Evolutionary conservation across 306 rosid species (phyloP).

Genomic region (Ammopiptanthus mongolicus): DNA sequence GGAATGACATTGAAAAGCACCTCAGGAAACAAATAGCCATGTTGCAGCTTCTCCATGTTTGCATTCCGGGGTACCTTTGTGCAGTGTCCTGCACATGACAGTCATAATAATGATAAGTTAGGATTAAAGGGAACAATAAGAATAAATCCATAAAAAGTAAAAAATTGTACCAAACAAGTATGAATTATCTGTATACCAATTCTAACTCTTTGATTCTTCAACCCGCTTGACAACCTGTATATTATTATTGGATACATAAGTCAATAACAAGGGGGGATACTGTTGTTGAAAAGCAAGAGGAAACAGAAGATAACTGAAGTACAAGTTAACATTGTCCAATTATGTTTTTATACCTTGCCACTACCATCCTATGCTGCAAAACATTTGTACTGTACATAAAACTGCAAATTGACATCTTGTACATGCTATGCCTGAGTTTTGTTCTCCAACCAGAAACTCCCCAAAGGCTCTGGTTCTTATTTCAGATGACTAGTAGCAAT

Average conservation of each 20-base stretch:
- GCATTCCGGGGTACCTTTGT: slow-evolving; percentile 57
- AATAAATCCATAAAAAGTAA: not conserved
- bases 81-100: slow-evolving; percentile 42
- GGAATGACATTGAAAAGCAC: slow-evolving; percentile 24
- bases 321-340: not conserved
- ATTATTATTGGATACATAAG: not conserved
- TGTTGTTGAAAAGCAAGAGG: not conserved
- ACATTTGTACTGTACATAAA: slow-evolving; percentile 16
- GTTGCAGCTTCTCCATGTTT: slow-evolving; percentile 63
- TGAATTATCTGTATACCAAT: slow-evolving; percentile 33
- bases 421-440: slow-evolving; percentile 19
- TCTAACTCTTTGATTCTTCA: slow-evolving; percentile 33
- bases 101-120: not conserved
- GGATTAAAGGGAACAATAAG: not conserved
- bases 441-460: slow-evolving; percentile 19
- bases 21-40: slow-evolving; percentile 72
- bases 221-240: slow-evolving; percentile 36
- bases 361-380: slow-evolving; percentile 34
- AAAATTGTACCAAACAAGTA: not conserved
- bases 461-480: slow-evolving; percentile 21
- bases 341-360: slow-evolving; percentile 42
- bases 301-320: slow-evolving; percentile 1
- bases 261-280: not conserved
- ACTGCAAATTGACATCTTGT: slow-evolving; percentile 27
- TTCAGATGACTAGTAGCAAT: slow-evolving; percentile 12